Percentiles rank a stretch among this genome's conserved stretches.
These are phyloP conservation scores for Rhynchospora breviuscula DNA, from an alignment of 176 grass and related monocot species.

Conservation along the genomic window DNA sequence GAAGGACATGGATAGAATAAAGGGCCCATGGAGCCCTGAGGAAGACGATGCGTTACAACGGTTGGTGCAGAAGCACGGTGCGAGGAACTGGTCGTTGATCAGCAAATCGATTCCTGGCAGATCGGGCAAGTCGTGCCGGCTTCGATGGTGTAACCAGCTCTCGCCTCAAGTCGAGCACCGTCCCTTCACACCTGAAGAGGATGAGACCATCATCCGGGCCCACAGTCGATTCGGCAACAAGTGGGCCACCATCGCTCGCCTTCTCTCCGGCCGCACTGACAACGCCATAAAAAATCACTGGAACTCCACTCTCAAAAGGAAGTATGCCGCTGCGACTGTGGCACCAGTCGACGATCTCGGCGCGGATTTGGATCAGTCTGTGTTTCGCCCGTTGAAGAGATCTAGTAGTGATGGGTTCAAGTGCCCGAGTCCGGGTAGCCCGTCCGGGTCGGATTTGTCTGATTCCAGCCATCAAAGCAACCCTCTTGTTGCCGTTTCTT, in stretches of 20 bases:
- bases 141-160: conserved; percentile 95
- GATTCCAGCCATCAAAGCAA: conserved; percentile 69
- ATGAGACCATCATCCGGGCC: conserved; percentile 80
- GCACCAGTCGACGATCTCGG: background rate
- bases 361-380: background rate
- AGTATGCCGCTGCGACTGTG: background rate
- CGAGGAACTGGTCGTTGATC: conserved; percentile 89
- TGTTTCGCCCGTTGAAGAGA: conserved; percentile 49
- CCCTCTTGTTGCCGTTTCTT: conserved; percentile 24
- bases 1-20: conserved; percentile 72
- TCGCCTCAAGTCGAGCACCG: conserved; percentile 91
- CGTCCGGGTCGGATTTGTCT: conserved; percentile 63
- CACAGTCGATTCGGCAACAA: conserved; percentile 76
- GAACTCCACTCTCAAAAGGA: conserved; percentile 93
- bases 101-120: conserved; percentile 72
- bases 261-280: conserved; percentile 79
- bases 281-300: conserved; percentile 99
- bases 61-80: conserved; percentile 52
- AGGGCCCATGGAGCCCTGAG: conserved; percentile 94
- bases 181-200: conserved; percentile 75
- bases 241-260: conserved; percentile 88
- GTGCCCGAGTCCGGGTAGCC: conserved; percentile 53
- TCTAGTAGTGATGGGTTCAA: conserved; percentile 50
- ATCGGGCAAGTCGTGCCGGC: conserved; percentile 81
- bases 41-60: conserved; percentile 87